Percentiles rank a stretch among this genome's conserved stretches.
phyloP scores from a whole-genome alignment of 2,329 filamentous ascomycete species.

The Trichophyton simii region DNA sequence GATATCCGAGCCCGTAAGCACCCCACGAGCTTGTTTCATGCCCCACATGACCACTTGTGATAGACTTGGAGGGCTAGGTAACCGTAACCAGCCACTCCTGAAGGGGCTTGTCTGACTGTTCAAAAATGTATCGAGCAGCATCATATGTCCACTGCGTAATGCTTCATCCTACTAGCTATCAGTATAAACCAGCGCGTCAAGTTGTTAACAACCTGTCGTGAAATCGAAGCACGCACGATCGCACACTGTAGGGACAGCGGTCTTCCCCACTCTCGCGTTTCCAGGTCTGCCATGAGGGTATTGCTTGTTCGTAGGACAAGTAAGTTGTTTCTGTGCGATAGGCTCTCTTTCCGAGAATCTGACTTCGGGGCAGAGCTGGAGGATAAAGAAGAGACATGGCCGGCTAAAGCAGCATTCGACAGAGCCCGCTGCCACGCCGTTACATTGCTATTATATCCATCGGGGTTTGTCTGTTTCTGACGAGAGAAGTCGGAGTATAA shows the following conservation, averaged over 20 bases:
- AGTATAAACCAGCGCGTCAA: not conserved
- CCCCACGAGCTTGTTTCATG: conserved; percentile 51
- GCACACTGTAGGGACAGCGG: conserved; percentile 71
- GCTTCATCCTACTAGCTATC: conserved; percentile 47
- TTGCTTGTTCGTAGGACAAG: conserved; percentile 45
- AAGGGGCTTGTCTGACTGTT: conserved; percentile 57
- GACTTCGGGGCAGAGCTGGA: conserved; percentile 9
- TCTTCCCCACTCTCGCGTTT: conserved; percentile 64
- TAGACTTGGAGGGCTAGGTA: conserved; percentile 40
- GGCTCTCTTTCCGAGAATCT: not conserved
- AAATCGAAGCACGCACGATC: conserved; percentile 34
- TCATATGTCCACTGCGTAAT: conserved; percentile 53
- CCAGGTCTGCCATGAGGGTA: conserved; percentile 56
- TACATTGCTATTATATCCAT: conserved; percentile 71
- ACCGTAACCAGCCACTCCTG: conserved; percentile 49
- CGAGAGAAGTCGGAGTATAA: conserved; percentile 77
- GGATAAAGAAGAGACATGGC: conserved; percentile 39
- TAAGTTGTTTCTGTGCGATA: conserved; percentile 30
- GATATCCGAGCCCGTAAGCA: conserved; percentile 39
- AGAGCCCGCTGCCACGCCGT: conserved; percentile 67
- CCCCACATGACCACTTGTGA: conserved; percentile 66
- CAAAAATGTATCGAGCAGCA: conserved; percentile 59
- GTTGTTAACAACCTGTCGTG: too few relatives aligned
- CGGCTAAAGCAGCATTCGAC: conserved; percentile 53
- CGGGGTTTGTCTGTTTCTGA: conserved; percentile 65